These are phyloP conservation scores for Podaxis sp. DNA, from an alignment of 768 basidiomycete genomes.

Conservation along the genomic window DNA sequence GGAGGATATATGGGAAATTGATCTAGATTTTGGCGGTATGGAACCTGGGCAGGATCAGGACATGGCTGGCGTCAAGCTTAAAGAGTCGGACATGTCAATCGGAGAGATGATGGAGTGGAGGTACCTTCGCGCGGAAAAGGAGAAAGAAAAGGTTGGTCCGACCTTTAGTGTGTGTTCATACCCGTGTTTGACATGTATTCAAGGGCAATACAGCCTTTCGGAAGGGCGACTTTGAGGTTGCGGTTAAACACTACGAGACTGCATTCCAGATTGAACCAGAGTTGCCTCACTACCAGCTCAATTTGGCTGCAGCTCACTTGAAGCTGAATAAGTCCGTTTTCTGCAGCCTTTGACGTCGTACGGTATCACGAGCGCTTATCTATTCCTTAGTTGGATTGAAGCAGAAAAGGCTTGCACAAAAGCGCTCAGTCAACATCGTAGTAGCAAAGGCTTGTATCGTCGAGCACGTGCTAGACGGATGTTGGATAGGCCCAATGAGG, in stretches of 20 bases:
- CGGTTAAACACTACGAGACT: slow-evolving; percentile 53
- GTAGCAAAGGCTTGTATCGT: slow-evolving; percentile 66
- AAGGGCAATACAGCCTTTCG: slow-evolving; percentile 72
- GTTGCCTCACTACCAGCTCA: slow-evolving; percentile 71
- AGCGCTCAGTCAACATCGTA: slow-evolving; percentile 60
- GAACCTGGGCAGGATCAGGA: slow-evolving; percentile 22
- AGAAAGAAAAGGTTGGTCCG: slow-evolving; percentile 59
- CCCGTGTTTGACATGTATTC: background rate
- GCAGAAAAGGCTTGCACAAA: slow-evolving; percentile 68
- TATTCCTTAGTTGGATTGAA: slow-evolving; percentile 53
- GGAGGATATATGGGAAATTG: slow-evolving; percentile 73
- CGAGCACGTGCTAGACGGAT: slow-evolving; percentile 65
- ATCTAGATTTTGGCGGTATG: slow-evolving; percentile 54
- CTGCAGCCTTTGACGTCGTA: background rate
- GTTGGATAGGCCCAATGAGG: slow-evolving; percentile 51
- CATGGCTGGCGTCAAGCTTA: slow-evolving; percentile 41
- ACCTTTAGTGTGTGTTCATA: background rate
- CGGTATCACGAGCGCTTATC: slow-evolving; percentile 3
- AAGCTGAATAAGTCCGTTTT: slow-evolving; percentile 61
- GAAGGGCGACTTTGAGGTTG: slow-evolving; percentile 49
- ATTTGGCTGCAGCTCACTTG: slow-evolving; percentile 69
- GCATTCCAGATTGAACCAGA: slow-evolving; percentile 67
- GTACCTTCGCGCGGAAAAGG: slow-evolving; percentile 63
- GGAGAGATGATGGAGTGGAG: slow-evolving; percentile 73
- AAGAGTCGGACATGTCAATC: slow-evolving; percentile 58